Evolutionary conservation across 352 stramenopile species (phyloP).

Genomic region (Lagenidium sp.): DNA sequence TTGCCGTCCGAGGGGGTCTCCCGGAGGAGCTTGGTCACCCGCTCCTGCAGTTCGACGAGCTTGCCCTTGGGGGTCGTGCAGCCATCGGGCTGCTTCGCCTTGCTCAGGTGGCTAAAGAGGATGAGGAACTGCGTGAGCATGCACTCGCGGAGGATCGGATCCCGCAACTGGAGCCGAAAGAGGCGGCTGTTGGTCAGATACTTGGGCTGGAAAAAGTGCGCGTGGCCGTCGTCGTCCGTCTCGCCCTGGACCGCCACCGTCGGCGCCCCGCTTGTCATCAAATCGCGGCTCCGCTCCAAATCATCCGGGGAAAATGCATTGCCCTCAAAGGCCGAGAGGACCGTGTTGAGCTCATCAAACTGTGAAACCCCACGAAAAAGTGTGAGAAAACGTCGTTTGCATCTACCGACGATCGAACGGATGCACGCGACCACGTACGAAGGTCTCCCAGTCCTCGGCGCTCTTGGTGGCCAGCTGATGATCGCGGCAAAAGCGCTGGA

Average conservation of each 20-base stretch:
- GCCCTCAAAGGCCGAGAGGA: slow-evolving; percentile 76
- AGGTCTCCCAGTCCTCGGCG: slow-evolving; percentile 66
- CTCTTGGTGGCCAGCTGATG: slow-evolving; percentile 55
- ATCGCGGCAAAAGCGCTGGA: slow-evolving; percentile 83
- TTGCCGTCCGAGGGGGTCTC: slow-evolving; percentile 83
- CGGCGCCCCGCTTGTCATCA: slow-evolving; percentile 14
- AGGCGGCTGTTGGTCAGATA: slow-evolving; percentile 90
- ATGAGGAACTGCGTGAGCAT: slow-evolving; percentile 87
- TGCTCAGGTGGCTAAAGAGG: slow-evolving; percentile 64
- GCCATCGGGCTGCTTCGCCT: slow-evolving; percentile 36
- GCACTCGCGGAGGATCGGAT: slow-evolving; percentile 84
- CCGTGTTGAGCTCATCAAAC: slow-evolving; percentile 68
- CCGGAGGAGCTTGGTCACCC: slow-evolving; percentile 69
- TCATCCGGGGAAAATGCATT: slow-evolving; percentile 82
- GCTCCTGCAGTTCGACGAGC: slow-evolving; percentile 51
- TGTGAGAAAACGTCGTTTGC: not conserved
- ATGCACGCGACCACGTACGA: slow-evolving; percentile 39
- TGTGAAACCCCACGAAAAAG: slow-evolving; percentile 7
- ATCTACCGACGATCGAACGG: not conserved
- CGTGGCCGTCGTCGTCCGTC: slow-evolving; percentile 17
- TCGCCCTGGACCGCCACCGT: slow-evolving; percentile 6
- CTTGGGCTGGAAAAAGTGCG: slow-evolving; percentile 89
- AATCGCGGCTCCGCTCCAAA: slow-evolving; percentile 52
- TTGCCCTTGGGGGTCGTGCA: slow-evolving; percentile 47
- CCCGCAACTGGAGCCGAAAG: slow-evolving; percentile 85